Evolutionary conservation across 2,329 filamentous ascomycete genomes (phyloP), one percentile per base, ranked within the genome.

Genomic region (Coniochaeta sp.): DNA sequence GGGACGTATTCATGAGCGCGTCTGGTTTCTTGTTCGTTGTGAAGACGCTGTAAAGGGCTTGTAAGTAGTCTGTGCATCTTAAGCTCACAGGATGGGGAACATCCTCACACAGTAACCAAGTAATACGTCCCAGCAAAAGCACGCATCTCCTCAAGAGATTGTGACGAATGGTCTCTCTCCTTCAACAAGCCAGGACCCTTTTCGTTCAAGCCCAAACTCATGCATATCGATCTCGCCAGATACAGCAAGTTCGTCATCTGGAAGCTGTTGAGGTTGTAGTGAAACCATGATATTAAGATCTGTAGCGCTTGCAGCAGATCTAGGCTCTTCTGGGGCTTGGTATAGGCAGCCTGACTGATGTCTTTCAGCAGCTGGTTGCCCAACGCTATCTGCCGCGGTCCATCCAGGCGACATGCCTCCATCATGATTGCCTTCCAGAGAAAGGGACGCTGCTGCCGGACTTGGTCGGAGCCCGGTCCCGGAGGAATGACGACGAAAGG

Each of bases 381-480:
- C 58, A 81, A 67, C 54, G 67, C 68, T 14, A 75, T 67, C 67
- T 82, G 80, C 43, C 78, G 72, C 28, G 68, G 60, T 0, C 78
- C 78, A 54, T 82, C 75, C 1, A 74, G 70, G 57, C 78, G 73
- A 60, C 70, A 72, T 19, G 73, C 70, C 57, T 72, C 72, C 68
- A 81, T 74, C 75, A 82, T 80, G 62, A 78, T 67, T 4, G 73
- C 77, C 65, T 80, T 81, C 78, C 79, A 83, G 44, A 81, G 63
- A 44, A 78, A 77, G 24, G 79, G 79, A 6, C 74, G 69, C 61
- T 72, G 62, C 28, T 67, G 65, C 28, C 71, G 71, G 52, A 82
- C 67, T 62, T 75, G 68, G 1, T 67, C 65, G 1, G 77, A 71
- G 3, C 67, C 68, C 64, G 78, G 64, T 52, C 71, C 62, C 26